These are phyloP conservation scores for Stachybotrys echinatus DNA, from an alignment of 2,329 filamentous ascomycete species.

Conservation along the genomic window DNA sequence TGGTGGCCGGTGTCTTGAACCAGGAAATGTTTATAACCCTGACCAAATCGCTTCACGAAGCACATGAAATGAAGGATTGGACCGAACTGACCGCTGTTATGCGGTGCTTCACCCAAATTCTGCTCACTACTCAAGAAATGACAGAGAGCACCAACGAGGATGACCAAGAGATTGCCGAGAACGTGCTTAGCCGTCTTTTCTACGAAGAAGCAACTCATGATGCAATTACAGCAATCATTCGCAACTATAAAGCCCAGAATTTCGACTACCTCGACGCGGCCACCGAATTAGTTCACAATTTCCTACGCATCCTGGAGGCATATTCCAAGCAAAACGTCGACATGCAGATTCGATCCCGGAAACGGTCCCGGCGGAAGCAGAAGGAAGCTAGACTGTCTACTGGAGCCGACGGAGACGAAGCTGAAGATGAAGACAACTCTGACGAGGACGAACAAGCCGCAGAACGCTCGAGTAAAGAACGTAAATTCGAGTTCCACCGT, in stretches of 20 bases:
- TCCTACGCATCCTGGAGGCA: slow-evolving; percentile 82
- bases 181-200: slow-evolving; percentile 94
- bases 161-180: slow-evolving; percentile 97
- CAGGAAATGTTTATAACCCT: slow-evolving; percentile 92
- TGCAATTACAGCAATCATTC: slow-evolving; percentile 70
- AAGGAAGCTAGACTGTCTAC: slow-evolving; percentile 45
- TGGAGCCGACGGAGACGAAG: slow-evolving; percentile 38
- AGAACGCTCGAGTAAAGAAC: slow-evolving; percentile 68
- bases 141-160: slow-evolving; percentile 76
- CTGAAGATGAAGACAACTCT: slow-evolving; percentile 61
- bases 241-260: slow-evolving; percentile 87
- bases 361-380: slow-evolving; percentile 67
- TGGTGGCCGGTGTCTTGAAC: slow-evolving; percentile 84
- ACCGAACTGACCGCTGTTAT: slow-evolving; percentile 80
- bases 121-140: slow-evolving; percentile 93
- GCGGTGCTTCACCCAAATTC: slow-evolving; percentile 91
- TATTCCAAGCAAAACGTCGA: slow-evolving; percentile 95
- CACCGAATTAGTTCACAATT: slow-evolving; percentile 87
- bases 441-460: slow-evolving; percentile 68
- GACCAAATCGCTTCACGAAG: slow-evolving; percentile 74
- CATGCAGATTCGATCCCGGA: slow-evolving; percentile 82
- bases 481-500: slow-evolving; percentile 88
- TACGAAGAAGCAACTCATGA: slow-evolving; percentile 97
- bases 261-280: slow-evolving; percentile 90
- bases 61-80: slow-evolving; percentile 81